Evolutionary conservation across 2,329 filamentous ascomycete species (phyloP).

Genomic region (Ascochyta clinopodiicola): DNA sequence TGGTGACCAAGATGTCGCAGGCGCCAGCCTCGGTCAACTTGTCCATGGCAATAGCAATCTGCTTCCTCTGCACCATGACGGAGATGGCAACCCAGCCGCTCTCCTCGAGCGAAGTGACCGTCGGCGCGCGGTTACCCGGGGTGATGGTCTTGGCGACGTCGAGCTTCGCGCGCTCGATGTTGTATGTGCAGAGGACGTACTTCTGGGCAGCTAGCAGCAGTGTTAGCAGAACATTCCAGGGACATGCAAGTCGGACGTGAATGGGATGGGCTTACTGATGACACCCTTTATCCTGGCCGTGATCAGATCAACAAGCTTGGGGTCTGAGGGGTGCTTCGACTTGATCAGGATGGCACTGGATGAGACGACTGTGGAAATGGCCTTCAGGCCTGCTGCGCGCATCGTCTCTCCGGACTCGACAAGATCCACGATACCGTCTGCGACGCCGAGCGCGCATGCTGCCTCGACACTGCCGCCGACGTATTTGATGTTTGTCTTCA

Average conservation of each 20-base stretch:
- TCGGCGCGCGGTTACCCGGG: constrained; percentile 91
- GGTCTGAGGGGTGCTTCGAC: constrained; percentile 81
- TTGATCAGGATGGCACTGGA: constrained; percentile 91
- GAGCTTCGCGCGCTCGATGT: constrained; percentile 77
- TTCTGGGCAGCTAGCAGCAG: constrained; percentile 73
- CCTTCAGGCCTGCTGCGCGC: constrained; percentile 90
- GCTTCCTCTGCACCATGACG: constrained; percentile 90
- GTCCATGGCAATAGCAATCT: constrained; percentile 87
- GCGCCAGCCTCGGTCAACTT: constrained; percentile 77
- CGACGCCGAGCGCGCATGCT: constrained; percentile 91
- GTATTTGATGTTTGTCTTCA: constrained; percentile 89
- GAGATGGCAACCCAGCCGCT: constrained; percentile 93
- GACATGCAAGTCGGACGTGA: background rate
- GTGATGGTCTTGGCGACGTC: constrained; percentile 76
- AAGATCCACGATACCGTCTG: constrained; percentile 95
- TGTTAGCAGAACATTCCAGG: background rate
- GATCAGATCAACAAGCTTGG: constrained; percentile 81
- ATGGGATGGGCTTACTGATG: constrained; percentile 66
- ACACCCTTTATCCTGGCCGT: constrained; percentile 87
- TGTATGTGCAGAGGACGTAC: constrained; percentile 96
- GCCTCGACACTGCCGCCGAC: constrained; percentile 97
- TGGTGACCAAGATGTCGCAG: constrained; percentile 82
- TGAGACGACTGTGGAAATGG: constrained; percentile 91
- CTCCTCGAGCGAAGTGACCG: constrained; percentile 86
- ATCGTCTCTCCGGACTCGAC: constrained; percentile 99